Evolutionary conservation across 352 stramenopile genomes (phyloP), one percentile per base, ranked within the genome.

Genomic region (Globisporangium heterothallicum): DNA sequence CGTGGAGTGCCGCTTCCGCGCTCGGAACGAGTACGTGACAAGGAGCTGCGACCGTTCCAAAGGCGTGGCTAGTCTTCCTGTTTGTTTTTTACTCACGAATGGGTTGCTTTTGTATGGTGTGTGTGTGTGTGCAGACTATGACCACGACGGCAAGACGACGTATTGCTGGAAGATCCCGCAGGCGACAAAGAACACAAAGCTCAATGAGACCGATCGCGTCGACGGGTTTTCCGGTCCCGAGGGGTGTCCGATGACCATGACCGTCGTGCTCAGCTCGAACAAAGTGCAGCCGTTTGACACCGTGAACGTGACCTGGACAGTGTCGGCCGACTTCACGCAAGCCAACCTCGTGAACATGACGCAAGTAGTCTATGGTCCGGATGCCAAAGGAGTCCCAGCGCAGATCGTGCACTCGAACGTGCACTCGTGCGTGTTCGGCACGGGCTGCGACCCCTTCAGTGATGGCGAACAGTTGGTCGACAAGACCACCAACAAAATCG

Each of bases 401-500:
- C 73, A 84, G 52, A 84, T 84, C 48, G 70, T 84, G 51, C 73
- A 84, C 66, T 84, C 73, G 16, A 84, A 84, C 42, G 55, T 84
- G 34, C 73, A 84, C 61, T 80, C 73, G 30, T 84, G 73, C 56
- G 55, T 68, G 26, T 79, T 63, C 26, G 66, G 61, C 49, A 70
- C 70, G 6, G 66, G 66, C 29, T 84, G 73, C 47, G 71, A 84
- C 55, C 73, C 73, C 48, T 84, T 84, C 50, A 60, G 56, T 44
- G 66, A 84, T 44, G 73, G 73, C 29, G 19, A 69, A 26, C 48
- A 76, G 53, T 61, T 82, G 16, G 56, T 72, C 42, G 63, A 81
- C 68, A 82, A 82, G 53, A 84, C 73, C 4, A 49, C 59, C 12
- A 84, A 82, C 49, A 47, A 72, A 43, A 66, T 84, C 30, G 70